A percentile compares a stretch with the other conserved stretches of the same genome.
Evolutionary conservation across 2,329 filamentous ascomycete species (phyloP).

Genomic region (Alternaria brassicicola): DNA sequence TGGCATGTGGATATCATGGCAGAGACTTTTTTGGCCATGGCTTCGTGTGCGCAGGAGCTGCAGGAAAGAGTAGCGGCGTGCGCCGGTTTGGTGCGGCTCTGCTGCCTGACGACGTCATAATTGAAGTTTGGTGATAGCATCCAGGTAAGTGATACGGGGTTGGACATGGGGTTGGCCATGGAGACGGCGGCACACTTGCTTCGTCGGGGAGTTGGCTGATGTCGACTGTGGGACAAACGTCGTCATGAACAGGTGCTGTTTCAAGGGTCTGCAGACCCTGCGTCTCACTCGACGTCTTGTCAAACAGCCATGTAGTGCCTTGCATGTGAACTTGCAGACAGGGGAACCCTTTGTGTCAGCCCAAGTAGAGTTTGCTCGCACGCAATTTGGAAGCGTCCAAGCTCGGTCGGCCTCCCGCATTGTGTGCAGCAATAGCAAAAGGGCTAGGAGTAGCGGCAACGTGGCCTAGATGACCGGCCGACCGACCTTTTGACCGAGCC

Average conservation of each 20-base stretch:
- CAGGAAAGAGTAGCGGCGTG: slow-evolving; percentile 1
- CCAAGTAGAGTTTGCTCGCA: neutral
- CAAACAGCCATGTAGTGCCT: neutral
- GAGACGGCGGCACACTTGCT: slow-evolving; percentile 11
- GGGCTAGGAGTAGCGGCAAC: neutral
- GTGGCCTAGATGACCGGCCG: neutral
- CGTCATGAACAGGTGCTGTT: slow-evolving; percentile 1
- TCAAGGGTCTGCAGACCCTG: slow-evolving; percentile 5
- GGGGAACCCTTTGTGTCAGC: neutral
- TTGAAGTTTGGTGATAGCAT: neutral
- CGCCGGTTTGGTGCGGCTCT: neutral
- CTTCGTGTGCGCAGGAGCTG: neutral
- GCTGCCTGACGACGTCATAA: slow-evolving; percentile 6
- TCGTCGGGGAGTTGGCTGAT: neutral
- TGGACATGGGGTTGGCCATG: neutral
- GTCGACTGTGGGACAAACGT: slow-evolving; percentile 1
- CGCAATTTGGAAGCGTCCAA: neutral
- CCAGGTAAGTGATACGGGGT: neutral
- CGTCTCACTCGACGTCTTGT: neutral
- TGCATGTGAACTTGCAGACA: slow-evolving; percentile 1
- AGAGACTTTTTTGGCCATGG: slow-evolving; percentile 10
- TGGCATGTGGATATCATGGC: slow-evolving; percentile 2
- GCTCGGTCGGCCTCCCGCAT: neutral
- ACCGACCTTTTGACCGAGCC: neutral
- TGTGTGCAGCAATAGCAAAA: neutral